phyloP scores from a whole-genome alignment of 202 grass and related monocot species.

The Brachypodium distachyon region DNA sequence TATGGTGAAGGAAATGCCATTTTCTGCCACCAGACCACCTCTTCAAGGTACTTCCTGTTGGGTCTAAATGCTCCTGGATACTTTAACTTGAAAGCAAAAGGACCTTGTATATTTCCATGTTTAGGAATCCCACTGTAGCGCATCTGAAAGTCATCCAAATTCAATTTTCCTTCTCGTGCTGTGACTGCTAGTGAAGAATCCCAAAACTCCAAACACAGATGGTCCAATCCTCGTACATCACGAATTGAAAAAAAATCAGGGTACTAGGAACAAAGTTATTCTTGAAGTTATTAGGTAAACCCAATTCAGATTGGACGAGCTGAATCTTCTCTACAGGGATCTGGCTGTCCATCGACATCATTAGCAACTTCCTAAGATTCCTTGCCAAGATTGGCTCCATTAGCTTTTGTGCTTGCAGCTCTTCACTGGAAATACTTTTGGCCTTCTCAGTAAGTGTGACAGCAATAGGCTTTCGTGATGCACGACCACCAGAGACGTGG shows the following conservation, averaged over 20 bases:
- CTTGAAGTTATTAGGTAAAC: slow-evolving; percentile 58
- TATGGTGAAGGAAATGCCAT: slow-evolving; percentile 89
- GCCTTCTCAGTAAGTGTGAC: slow-evolving; percentile 76
- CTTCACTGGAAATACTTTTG: slow-evolving; percentile 52
- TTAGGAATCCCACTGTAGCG: slow-evolving; percentile 54
- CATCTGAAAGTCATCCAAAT: slow-evolving; percentile 34
- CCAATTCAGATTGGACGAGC: slow-evolving; percentile 68
- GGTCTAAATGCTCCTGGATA: slow-evolving; percentile 78
- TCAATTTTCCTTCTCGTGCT: slow-evolving; percentile 53
- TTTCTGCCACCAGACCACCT: slow-evolving; percentile 82
- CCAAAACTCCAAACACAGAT: slow-evolving; percentile 69
- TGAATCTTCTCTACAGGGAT: slow-evolving; percentile 75
- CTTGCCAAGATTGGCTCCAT: slow-evolving; percentile 79
- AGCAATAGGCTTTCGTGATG: slow-evolving; percentile 38
- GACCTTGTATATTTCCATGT: slow-evolving; percentile 71
- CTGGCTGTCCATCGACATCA: slow-evolving; percentile 91
- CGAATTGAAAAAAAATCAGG: slow-evolving; percentile 57
- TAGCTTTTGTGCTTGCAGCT: slow-evolving; percentile 36
- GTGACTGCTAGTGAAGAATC: slow-evolving; percentile 82
- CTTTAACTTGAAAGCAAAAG: slow-evolving; percentile 80
- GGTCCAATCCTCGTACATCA: slow-evolving; percentile 43
- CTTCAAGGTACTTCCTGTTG: slow-evolving; percentile 75
- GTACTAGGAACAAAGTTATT: slow-evolving; percentile 47
- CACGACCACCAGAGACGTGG: slow-evolving; percentile 44
- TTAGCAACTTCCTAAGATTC: slow-evolving; percentile 78